A percentile compares a stretch with the other conserved stretches of the same genome.
These are phyloP conservation scores for Eimeria necatrix DNA, from an alignment of 169 alveolate genomes.

Conservation along the genomic window DNA sequence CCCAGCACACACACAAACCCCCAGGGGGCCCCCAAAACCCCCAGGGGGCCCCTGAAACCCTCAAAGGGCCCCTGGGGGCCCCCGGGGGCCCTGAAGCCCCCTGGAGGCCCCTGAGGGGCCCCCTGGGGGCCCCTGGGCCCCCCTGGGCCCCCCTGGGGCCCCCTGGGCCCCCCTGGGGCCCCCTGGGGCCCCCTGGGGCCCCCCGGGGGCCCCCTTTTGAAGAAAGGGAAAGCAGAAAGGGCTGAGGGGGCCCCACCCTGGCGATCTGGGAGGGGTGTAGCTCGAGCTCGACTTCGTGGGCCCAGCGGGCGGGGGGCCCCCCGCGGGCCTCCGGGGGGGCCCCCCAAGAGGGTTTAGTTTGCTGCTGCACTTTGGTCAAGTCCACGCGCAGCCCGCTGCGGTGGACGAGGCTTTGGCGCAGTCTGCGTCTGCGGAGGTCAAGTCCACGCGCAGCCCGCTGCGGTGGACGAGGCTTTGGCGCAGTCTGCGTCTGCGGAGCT, in stretches of 20 bases:
- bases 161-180: no score
- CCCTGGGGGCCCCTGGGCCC: no score
- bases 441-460: conserved; percentile 14
- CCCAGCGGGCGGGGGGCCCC: conserved; percentile 14
- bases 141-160: no score
- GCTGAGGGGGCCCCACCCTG: conserved; percentile 17
- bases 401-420: conserved; percentile 15
- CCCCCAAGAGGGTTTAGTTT: conserved; percentile 11
- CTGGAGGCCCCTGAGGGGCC: no score
- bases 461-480: conserved; percentile 45
- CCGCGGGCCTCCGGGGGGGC: neutral
- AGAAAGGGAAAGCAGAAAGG: no score
- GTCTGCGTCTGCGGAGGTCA: neutral
- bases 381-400: conserved; percentile 29
- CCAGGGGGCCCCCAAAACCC: no score
- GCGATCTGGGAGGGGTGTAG: conserved; percentile 40
- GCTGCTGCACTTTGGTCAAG: conserved; percentile 38
- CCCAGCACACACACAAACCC: no score
- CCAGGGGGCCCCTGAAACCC: no score
- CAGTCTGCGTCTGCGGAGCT: neutral
- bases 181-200: no score
- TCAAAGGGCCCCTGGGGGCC: no score
- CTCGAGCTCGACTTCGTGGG: conserved; percentile 26
- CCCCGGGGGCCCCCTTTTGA: no score
- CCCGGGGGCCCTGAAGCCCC: neutral